Evolutionary conservation across 768 basidiomycete species (phyloP).

Genomic region (Lentinus tigrinus): DNA sequence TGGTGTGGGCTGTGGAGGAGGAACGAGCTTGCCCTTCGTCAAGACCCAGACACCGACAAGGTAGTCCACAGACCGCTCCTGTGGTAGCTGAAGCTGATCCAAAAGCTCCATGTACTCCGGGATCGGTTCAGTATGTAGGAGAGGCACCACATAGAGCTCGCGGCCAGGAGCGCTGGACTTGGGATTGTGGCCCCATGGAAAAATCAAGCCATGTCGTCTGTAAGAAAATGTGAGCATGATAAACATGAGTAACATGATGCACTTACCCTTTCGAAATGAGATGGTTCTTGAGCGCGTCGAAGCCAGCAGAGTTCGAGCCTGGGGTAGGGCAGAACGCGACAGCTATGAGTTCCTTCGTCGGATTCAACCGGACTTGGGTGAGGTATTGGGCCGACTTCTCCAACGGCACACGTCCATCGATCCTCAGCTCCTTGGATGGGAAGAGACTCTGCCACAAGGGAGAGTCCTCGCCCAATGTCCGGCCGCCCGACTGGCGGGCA

Average conservation of each 20-base stretch:
- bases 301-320: slow-evolving; percentile 42
- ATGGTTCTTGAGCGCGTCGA: slow-evolving; percentile 63
- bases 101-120: slow-evolving; percentile 86
- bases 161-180: slow-evolving; percentile 76
- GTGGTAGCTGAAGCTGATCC: slow-evolving; percentile 72
- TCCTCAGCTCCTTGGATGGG: slow-evolving; percentile 64
- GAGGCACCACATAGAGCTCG: slow-evolving; percentile 84
- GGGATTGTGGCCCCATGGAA: slow-evolving; percentile 79
- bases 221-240: slow-evolving; percentile 12
- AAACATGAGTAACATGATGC: not conserved
- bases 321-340: slow-evolving; percentile 65
- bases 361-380: slow-evolving; percentile 72
- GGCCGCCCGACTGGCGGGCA: slow-evolving; percentile 81
- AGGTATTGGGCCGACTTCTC: slow-evolving; percentile 78
- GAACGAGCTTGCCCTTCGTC: slow-evolving; percentile 72
- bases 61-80: slow-evolving; percentile 57
- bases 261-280: slow-evolving; percentile 72
- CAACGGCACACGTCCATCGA: slow-evolving; percentile 82
- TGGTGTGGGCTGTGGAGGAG: slow-evolving; percentile 24
- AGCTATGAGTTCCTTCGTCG: slow-evolving; percentile 75
- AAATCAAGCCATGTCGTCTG: slow-evolving; percentile 84
- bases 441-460: slow-evolving; percentile 76
- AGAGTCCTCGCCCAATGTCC: slow-evolving; percentile 53
- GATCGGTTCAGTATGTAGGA: slow-evolving; percentile 60
- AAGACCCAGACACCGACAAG: slow-evolving; percentile 86